These are phyloP conservation scores for Corylus americana DNA, from an alignment of 306 rosid genomes.

Conservation along the genomic window DNA sequence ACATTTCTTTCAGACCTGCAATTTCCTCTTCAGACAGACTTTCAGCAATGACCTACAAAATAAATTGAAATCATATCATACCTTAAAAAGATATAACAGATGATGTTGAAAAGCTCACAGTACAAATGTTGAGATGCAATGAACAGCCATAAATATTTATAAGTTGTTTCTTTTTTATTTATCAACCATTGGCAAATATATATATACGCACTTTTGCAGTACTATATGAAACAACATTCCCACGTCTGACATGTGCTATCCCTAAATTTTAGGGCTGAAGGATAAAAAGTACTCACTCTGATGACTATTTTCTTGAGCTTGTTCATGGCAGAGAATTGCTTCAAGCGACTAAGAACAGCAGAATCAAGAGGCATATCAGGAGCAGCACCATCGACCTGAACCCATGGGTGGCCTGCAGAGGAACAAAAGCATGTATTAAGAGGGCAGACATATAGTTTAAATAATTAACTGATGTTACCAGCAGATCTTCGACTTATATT, in stretches of 20 bases:
- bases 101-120: background rate
- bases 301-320: slow-evolving; percentile 85
- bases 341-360: slow-evolving; percentile 85
- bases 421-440: slow-evolving; percentile 26
- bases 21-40: slow-evolving; percentile 92
- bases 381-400: slow-evolving; percentile 77
- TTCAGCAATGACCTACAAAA: slow-evolving; percentile 85
- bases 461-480: background rate
- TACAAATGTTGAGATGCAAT: background rate
- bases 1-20: slow-evolving; percentile 91
- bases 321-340: slow-evolving; percentile 95
- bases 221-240: slow-evolving; percentile 14
- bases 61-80: slow-evolving; percentile 28
- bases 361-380: slow-evolving; percentile 93
- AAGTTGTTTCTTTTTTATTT: background rate
- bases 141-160: background rate
- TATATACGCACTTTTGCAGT: slow-evolving; percentile 4
- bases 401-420: slow-evolving; percentile 92
- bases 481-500: background rate
- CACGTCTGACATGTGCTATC: slow-evolving; percentile 2
- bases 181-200: background rate
- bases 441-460: slow-evolving; percentile 22
- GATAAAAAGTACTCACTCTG: slow-evolving; percentile 63
- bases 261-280: slow-evolving; percentile 8
- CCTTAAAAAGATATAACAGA: slow-evolving; percentile 12